Percentiles rank a stretch among this genome's conserved stretches.
phyloP scores from a whole-genome alignment of 164 flowering plant species.

The Vitis riparia region DNA sequence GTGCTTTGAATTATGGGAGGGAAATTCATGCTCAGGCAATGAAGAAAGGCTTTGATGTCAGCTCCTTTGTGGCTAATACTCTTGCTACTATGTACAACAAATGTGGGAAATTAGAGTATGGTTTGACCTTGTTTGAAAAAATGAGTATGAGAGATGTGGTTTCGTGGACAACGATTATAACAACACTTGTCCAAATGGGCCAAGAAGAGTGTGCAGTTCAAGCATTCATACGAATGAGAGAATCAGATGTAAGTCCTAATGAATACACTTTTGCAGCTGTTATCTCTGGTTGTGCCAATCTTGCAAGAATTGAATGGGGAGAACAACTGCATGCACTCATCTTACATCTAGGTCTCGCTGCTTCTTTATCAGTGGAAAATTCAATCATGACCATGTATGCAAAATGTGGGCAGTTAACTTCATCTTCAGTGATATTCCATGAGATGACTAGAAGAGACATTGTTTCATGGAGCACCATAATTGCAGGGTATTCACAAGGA shows the following conservation, averaged over 20 bases:
- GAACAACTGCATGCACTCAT: slow-evolving; percentile 65
- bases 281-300: slow-evolving; percentile 54
- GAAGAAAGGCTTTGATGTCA: slow-evolving; percentile 55
- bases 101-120: slow-evolving; percentile 71
- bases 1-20: slow-evolving; percentile 51
- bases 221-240: slow-evolving; percentile 52
- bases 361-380: slow-evolving; percentile 68
- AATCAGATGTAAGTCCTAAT: slow-evolving; percentile 58
- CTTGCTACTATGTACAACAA: slow-evolving; percentile 72
- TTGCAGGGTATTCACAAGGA: slow-evolving; percentile 62
- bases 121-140: slow-evolving; percentile 57
- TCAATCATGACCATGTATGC: slow-evolving; percentile 77
- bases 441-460: slow-evolving; percentile 49
- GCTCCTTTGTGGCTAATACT: slow-evolving; percentile 67
- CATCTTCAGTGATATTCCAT: slow-evolving; percentile 46
- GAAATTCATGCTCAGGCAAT: slow-evolving; percentile 60
- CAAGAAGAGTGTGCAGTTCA: slow-evolving; percentile 46
- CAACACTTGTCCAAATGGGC: slow-evolving; percentile 53
- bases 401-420: slow-evolving; percentile 54
- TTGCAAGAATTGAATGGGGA: slow-evolving; percentile 56
- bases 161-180: slow-evolving; percentile 70
- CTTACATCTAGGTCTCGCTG: slow-evolving; percentile 33
- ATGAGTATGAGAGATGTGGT: slow-evolving; percentile 66
- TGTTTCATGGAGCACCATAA: slow-evolving; percentile 86
- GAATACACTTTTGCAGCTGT: slow-evolving; percentile 78